Conservation (phyloP, 805 yeast genomes). For the Yamadazyma ubonensis region DNA sequence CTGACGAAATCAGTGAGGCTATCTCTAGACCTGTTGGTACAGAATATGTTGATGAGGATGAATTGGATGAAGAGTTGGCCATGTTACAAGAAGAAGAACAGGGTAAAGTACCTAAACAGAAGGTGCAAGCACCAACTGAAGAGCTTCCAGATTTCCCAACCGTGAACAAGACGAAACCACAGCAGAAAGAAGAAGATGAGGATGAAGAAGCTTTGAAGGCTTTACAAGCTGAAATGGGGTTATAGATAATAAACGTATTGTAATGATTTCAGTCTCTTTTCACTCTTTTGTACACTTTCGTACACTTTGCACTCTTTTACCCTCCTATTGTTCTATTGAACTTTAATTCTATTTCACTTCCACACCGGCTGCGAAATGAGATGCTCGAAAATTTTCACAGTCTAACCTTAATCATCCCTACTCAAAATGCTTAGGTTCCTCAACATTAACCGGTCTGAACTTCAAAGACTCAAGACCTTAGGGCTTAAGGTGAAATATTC, state of each 20-base stretch:
- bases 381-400: not conserved
- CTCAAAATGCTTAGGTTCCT: not conserved
- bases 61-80: slow-evolving; percentile 90
- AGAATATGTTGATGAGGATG: slow-evolving; percentile 85
- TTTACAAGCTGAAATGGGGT: slow-evolving; percentile 84
- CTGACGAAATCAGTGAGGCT: slow-evolving; percentile 95
- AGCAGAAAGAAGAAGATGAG: slow-evolving; percentile 54
- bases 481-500: not conserved
- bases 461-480: not conserved
- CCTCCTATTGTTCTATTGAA: too few species aligned
- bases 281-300: too few species aligned
- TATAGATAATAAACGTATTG: slow-evolving; percentile 31
- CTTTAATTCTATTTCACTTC: too few species aligned
- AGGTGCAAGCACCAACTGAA: slow-evolving; percentile 7
- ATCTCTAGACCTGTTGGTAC: slow-evolving; percentile 89
- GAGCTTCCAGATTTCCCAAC: slow-evolving; percentile 46
- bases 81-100: slow-evolving; percentile 70
- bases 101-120: slow-evolving; percentile 9
- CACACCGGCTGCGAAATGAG: slow-evolving; percentile 1
- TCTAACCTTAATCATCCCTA: slow-evolving; percentile 1
- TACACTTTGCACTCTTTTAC: too few species aligned
- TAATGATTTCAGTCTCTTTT: too few species aligned
- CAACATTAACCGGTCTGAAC: not conserved
- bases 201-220: slow-evolving; percentile 81
- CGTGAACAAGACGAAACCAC: slow-evolving; percentile 43